Conservation (phyloP, 805 yeast species). For the Ogataea pilisensis region DNA sequence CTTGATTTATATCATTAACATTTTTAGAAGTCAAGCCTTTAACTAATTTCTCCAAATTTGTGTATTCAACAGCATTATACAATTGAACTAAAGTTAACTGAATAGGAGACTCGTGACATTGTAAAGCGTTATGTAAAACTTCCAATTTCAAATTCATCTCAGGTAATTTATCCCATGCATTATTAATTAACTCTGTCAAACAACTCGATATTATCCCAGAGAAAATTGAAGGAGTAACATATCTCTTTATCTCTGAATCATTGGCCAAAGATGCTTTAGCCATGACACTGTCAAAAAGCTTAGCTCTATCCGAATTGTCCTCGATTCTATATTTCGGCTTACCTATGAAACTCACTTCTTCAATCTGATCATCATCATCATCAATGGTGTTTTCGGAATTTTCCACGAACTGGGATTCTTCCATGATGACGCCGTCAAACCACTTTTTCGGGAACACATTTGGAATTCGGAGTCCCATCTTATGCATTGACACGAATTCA, state of each 20-base stretch:
- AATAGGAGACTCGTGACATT: constrained; percentile 37
- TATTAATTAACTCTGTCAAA: constrained; percentile 22
- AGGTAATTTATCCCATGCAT: constrained; percentile 31
- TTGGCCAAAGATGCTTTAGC: constrained; percentile 12
- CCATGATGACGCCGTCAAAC: constrained; percentile 28
- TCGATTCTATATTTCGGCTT: constrained; percentile 32
- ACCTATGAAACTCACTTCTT: constrained; percentile 25
- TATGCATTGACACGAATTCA: constrained; percentile 40
- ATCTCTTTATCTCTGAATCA: constrained; percentile 22
- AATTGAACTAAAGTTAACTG: constrained; percentile 37
- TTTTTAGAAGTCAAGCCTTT: constrained; percentile 20
- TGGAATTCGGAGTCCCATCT: constrained; percentile 53
- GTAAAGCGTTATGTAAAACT: constrained; percentile 31
- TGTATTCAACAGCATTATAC: constrained; percentile 30
- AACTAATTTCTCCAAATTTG: constrained; percentile 30
- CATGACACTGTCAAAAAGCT: constrained; percentile 26
- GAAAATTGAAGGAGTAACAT: constrained; percentile 29
- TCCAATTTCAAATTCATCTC: constrained; percentile 32
- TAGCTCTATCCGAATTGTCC: constrained; percentile 25
- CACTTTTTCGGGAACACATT: constrained; percentile 39
- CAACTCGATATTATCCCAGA: constrained; percentile 27
- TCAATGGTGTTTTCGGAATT: background rate
- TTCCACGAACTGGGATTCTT: constrained; percentile 25
- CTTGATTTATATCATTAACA: constrained; percentile 17
- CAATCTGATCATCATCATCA: constrained; percentile 3